Base-by-base conservation (phyloP, 164 flowering plant species). In the Buxus sempervirens region DNA sequence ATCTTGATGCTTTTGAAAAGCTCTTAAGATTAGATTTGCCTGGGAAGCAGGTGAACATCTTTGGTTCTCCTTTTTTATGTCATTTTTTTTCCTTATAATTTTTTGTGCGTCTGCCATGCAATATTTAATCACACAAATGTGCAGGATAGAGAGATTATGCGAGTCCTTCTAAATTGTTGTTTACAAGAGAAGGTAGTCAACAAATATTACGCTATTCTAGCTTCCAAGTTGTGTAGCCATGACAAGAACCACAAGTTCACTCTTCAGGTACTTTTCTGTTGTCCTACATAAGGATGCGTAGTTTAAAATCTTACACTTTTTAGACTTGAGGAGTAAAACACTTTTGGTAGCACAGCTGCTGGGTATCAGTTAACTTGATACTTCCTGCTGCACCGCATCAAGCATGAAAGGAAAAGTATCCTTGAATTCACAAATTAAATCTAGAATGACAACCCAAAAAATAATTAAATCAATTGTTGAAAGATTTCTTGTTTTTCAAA, bases 211-310 rank as follows among this genome's bases (percentile, higher is more conserved):
- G 73, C 86, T n/a, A 76, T 83, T 59, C 87, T 96, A 49, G 98
- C 97, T 22, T 80, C 89, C 69, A 90, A 91, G 76, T 70, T 96
- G 66, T 96, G 99, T 58, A 82, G 81, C 78, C 88, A 90, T 82
- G 93, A 96, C 82, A 96, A 88, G 75, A 93, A 88, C 74, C 95
- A 93, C 82, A 96, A 88, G 81, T 88, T 90, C 72, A 93, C 97
- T 27, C 79, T 96, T 58, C 93, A 96, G 97, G 99, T 92, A 81
- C 25, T 32, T 49, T 28, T 64, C 9, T 25, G 58, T 25, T 9
- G 25, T 4, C 21, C 42, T 60, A 19, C 10, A 20, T 49, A 1
- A 21, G 38, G n/a, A 58, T 26, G 9, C 15, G 20, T 27, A 26
- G 0, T n/a, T 25, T 58, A 10, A 19, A 5, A 55, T n/a, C 0